These are phyloP conservation scores for Diversispora epigaea DNA, from an alignment of 192 early-diverging fungal genomes.

Conservation along the genomic window DNA sequence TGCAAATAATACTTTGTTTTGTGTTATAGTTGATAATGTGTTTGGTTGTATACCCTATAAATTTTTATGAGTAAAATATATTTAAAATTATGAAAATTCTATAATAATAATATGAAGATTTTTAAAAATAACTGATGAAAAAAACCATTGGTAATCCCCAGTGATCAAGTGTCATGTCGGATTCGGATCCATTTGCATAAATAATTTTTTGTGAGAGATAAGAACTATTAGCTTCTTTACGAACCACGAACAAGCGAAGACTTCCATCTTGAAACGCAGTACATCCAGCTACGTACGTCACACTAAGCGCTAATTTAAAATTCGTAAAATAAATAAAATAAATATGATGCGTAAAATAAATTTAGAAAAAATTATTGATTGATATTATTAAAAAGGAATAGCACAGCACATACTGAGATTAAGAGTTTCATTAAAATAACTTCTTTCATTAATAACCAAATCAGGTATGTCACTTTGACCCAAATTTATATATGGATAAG, in stretches of 20 bases:
- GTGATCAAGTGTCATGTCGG: not conserved
- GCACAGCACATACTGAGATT: not conserved
- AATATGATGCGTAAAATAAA: not conserved
- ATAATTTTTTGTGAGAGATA: not conserved
- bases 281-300: not conserved
- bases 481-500: not conserved
- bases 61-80: not conserved
- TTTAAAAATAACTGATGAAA: no score
- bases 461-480: not conserved
- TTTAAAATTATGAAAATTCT: no score
- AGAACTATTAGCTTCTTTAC: not conserved
- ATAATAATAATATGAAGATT: no score
- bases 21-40: not conserved
- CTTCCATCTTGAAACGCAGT: not conserved
- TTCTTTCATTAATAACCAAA: not conserved
- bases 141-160: not conserved
- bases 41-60: conserved; percentile 4
- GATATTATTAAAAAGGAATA: not conserved
- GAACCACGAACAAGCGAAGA: not conserved
- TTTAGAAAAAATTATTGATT: not conserved
- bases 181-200: not conserved
- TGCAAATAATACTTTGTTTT: not conserved
- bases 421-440: not conserved
- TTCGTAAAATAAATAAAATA: no score
- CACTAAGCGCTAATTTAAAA: not conserved